Percentiles rank a stretch among this genome's conserved stretches.
Evolutionary conservation across 2,329 filamentous ascomycete genomes (phyloP).

Genomic region (Xylariaceae sp.): DNA sequence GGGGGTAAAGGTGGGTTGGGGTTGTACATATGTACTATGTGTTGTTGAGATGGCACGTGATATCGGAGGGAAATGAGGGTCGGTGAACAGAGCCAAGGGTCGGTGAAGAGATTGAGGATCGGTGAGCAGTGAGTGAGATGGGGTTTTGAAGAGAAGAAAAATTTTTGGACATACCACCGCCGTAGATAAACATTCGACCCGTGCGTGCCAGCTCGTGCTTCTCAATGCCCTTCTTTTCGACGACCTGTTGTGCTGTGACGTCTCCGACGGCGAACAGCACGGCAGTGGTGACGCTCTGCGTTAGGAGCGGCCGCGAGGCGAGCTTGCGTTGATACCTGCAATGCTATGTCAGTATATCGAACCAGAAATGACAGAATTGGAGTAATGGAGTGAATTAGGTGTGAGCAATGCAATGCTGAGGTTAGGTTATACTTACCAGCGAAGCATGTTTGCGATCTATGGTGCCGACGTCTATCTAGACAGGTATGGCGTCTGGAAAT

Average conservation of each 20-base stretch:
- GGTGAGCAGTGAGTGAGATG: slow-evolving; percentile 6
- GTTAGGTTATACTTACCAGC: slow-evolving; percentile 31
- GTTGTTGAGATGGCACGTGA: not conserved
- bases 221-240: slow-evolving; percentile 77
- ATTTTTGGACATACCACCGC: slow-evolving; percentile 61
- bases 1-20: too few relatives aligned
- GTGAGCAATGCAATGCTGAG: slow-evolving; percentile 15
- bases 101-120: too few relatives aligned
- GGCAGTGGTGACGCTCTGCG: slow-evolving; percentile 86
- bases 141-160: slow-evolving; percentile 1
- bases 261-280: slow-evolving; percentile 94
- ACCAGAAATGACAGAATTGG: not conserved
- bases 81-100: not conserved
- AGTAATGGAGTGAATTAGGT: not conserved
- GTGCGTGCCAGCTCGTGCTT: slow-evolving; percentile 77
- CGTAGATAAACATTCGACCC: slow-evolving; percentile 78
- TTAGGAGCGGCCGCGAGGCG: slow-evolving; percentile 80
- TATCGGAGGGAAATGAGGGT: not conserved
- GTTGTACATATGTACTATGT: too few relatives aligned
- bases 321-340: slow-evolving; percentile 84
- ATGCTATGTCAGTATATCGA: slow-evolving; percentile 5
- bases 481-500: slow-evolving; percentile 18
- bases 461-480: slow-evolving; percentile 14
- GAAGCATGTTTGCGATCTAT: slow-evolving; percentile 33
- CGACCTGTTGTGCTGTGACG: slow-evolving; percentile 84